Evolutionary conservation across 1,284 basidiomycete species (phyloP).

Genomic region (Flammula alnicola): DNA sequence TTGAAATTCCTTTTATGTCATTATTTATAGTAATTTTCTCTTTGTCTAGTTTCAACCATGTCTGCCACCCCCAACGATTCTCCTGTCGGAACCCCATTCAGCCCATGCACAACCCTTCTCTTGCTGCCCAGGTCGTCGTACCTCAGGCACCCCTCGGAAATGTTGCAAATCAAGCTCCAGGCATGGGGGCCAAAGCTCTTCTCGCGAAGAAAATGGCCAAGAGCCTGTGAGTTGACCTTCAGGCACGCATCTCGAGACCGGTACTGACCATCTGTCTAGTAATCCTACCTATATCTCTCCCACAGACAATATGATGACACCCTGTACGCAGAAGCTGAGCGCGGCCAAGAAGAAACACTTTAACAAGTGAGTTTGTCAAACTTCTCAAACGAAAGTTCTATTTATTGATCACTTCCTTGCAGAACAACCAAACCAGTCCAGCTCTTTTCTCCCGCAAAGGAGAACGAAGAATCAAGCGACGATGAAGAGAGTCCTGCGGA

Average conservation of each 20-base stretch:
- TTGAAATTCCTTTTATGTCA: slow-evolving; percentile 14
- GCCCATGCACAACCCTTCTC: slow-evolving; percentile 83
- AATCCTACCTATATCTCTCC: slow-evolving; percentile 87
- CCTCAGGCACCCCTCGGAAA: slow-evolving; percentile 82
- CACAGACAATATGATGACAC: slow-evolving; percentile 92
- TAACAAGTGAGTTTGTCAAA: slow-evolving; percentile 64
- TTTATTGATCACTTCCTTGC: slow-evolving; percentile 13
- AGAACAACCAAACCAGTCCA: slow-evolving; percentile 65
- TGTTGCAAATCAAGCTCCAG: slow-evolving; percentile 59
- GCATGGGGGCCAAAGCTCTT: slow-evolving; percentile 87
- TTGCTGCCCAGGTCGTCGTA: slow-evolving; percentile 77
- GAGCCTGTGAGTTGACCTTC: slow-evolving; percentile 62
- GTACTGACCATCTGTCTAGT: slow-evolving; percentile 42
- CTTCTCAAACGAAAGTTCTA: not conserved
- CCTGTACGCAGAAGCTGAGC: slow-evolving; percentile 86
- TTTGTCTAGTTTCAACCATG: slow-evolving; percentile 68
- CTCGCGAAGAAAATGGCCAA: slow-evolving; percentile 89
- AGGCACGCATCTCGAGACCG: not conserved
- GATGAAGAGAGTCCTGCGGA: slow-evolving; percentile 37
- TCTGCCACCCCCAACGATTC: slow-evolving; percentile 70
- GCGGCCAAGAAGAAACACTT: slow-evolving; percentile 93
- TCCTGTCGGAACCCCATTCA: slow-evolving; percentile 65
- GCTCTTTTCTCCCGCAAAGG: slow-evolving; percentile 55
- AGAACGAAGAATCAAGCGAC: slow-evolving; percentile 44
- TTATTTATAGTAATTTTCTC: slow-evolving; percentile 44